Conservation (phyloP, 2,329 filamentous ascomycete genomes). For the Penicillium glabrum region DNA sequence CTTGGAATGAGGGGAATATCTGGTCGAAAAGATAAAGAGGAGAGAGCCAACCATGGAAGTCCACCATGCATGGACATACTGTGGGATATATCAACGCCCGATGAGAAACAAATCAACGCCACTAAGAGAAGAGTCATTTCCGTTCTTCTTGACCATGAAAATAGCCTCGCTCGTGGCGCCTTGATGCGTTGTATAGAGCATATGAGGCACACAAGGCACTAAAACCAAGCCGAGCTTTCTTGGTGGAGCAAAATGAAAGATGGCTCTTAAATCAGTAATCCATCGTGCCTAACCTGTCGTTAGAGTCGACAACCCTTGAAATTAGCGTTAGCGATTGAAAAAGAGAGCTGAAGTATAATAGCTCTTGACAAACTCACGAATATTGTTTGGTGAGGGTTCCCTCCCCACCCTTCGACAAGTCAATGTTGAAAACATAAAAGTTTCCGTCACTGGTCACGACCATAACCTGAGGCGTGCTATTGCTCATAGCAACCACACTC, state of each 20-base stretch:
- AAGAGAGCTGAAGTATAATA: neutral
- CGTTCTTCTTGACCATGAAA: neutral
- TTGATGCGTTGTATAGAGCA: neutral
- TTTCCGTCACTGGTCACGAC: conserved; percentile 94
- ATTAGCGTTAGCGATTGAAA: conserved; percentile 15
- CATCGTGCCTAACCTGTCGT: conserved; percentile 40
- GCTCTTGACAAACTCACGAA: conserved; percentile 65
- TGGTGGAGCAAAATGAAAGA: neutral
- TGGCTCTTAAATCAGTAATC: conserved; percentile 32
- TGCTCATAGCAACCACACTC: conserved; percentile 97
- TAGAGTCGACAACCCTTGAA: conserved; percentile 44
- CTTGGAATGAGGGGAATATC: conserved; percentile 17
- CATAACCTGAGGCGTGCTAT: conserved; percentile 93
- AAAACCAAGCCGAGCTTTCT: neutral
- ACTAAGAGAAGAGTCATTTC: neutral
- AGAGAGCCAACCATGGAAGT: conserved; percentile 3
- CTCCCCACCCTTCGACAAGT: conserved; percentile 91
- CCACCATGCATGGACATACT: neutral
- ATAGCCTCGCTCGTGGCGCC: neutral
- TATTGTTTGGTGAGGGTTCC: conserved; percentile 88
- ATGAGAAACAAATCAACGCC: neutral
- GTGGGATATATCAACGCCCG: conserved; percentile 1
- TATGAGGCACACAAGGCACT: neutral
- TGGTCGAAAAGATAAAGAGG: conserved; percentile 2
- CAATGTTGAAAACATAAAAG: conserved; percentile 93